Percentiles rank a stretch among this genome's conserved stretches.
Conservation (phyloP, 768 basidiomycete genomes). For the Suillus tomentosus region DNA sequence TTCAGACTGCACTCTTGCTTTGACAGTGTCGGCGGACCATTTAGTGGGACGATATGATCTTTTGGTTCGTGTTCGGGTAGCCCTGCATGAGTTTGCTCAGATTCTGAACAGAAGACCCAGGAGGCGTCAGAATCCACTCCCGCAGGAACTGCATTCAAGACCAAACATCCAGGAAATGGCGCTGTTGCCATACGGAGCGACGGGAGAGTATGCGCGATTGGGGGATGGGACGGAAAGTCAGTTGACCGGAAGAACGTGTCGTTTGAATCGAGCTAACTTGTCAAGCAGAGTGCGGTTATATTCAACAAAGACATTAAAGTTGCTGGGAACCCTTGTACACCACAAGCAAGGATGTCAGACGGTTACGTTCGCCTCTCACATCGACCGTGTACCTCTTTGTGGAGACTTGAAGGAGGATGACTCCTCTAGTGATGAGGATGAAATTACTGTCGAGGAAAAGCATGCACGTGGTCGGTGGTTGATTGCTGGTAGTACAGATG, state of each 20-base stretch:
- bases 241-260: constrained; percentile 28
- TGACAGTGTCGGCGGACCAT: constrained; percentile 88
- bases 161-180: constrained; percentile 79
- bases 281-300: constrained; percentile 72
- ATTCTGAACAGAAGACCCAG: constrained; percentile 10
- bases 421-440: constrained; percentile 48
- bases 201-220: constrained; percentile 81
- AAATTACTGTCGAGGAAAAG: constrained; percentile 47
- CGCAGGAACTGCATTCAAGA: constrained; percentile 46
- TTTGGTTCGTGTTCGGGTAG: constrained; percentile 36
- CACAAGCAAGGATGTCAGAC: constrained; percentile 81
- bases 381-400: constrained; percentile 9
- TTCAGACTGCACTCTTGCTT: constrained; percentile 53
- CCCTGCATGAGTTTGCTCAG: constrained; percentile 7
- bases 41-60: constrained; percentile 67
- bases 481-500: constrained; percentile 65
- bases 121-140: constrained; percentile 24
- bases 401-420: constrained; percentile 38
- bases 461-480: constrained; percentile 60
- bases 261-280: background rate
- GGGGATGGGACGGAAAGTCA: constrained; percentile 94
- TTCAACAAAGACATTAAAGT: constrained; percentile 76
- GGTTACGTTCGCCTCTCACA: constrained; percentile 61
- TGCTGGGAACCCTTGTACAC: constrained; percentile 81
- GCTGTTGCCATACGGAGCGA: constrained; percentile 75